Conservation (phyloP, 805 yeast genomes). For the Wickerhamomyces mucosus region DNA sequence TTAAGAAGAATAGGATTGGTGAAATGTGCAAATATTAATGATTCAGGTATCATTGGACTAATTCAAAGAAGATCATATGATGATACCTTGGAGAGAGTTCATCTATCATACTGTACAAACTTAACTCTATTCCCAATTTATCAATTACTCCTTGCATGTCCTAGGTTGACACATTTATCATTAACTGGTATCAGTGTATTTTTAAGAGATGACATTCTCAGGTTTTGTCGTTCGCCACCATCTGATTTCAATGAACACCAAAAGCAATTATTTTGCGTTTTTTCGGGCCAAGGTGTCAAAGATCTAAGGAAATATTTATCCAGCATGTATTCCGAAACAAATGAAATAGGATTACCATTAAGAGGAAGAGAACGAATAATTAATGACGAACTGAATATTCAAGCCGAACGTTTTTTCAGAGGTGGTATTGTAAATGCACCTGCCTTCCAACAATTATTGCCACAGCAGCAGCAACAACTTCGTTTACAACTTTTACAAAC, state of each 20-base stretch:
- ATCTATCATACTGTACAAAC: constrained; percentile 81
- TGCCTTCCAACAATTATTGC: no score
- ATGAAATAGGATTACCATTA: neutral
- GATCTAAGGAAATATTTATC: constrained; percentile 64
- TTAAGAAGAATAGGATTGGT: constrained; percentile 89
- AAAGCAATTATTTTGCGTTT: constrained; percentile 81
- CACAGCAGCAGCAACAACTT: no score
- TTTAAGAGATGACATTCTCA: constrained; percentile 73
- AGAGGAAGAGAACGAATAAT: constrained; percentile 1
- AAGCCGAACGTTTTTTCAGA: no score
- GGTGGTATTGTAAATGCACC: neutral
- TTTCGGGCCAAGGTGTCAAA: constrained; percentile 82
- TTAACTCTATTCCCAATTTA: constrained; percentile 72
- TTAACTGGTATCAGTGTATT: constrained; percentile 90
- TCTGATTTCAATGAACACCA: constrained; percentile 85
- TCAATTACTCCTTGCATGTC: constrained; percentile 68
- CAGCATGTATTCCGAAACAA: constrained; percentile 14
- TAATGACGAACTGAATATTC: no score
- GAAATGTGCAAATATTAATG: constrained; percentile 81
- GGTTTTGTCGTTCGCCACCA: constrained; percentile 87
- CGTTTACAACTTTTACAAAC: no score
- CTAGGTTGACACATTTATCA: constrained; percentile 80
- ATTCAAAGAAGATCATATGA: constrained; percentile 61
- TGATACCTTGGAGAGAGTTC: constrained; percentile 86
- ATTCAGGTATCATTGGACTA: constrained; percentile 64